These are phyloP conservation scores for Phytophthora sansomeana DNA, from an alignment of 352 stramenopile genomes.

Conservation along the genomic window DNA sequence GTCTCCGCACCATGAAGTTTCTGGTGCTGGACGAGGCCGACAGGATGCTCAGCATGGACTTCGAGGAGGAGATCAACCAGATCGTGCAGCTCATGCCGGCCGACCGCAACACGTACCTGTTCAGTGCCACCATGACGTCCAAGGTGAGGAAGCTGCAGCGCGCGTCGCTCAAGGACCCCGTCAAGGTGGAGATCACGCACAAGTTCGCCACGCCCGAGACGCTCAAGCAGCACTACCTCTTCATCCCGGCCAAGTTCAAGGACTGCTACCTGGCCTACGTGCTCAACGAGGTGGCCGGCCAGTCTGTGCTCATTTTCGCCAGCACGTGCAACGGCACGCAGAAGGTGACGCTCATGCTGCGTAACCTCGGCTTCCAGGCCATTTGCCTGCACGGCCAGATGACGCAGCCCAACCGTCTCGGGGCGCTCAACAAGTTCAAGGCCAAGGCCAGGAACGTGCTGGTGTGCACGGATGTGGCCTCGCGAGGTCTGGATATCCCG, in stretches of 20 bases:
- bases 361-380: slow-evolving; percentile 98
- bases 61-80: slow-evolving; percentile 99
- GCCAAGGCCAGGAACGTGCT: slow-evolving; percentile 89
- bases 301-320: slow-evolving; percentile 98
- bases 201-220: slow-evolving; percentile 99
- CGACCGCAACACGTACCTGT: slow-evolving; percentile 97
- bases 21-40: slow-evolving; percentile 96
- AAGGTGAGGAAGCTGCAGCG: slow-evolving; percentile 99
- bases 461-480: slow-evolving; percentile 91
- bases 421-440: slow-evolving; percentile 98
- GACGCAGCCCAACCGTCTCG: slow-evolving; percentile 97
- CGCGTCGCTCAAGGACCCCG: slow-evolving; percentile 96
- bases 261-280: slow-evolving; percentile 99
- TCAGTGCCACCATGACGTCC: slow-evolving; percentile 99
- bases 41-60: slow-evolving; percentile 98
- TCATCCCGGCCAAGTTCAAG: slow-evolving; percentile 99
- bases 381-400: slow-evolving; percentile 99
- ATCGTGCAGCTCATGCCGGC: slow-evolving; percentile 97
- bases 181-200: slow-evolving; percentile 97
- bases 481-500: slow-evolving; percentile 96
- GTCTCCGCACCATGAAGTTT: slow-evolving; percentile 90
- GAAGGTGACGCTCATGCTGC: slow-evolving; percentile 96
- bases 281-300: slow-evolving; percentile 97
- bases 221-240: slow-evolving; percentile 98
- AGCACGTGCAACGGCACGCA: slow-evolving; percentile 98